Percentiles rank a stretch among this genome's conserved stretches.
phyloP scores from a whole-genome alignment of 2,329 filamentous ascomycete species.

The Cryphonectria nitschkei region DNA sequence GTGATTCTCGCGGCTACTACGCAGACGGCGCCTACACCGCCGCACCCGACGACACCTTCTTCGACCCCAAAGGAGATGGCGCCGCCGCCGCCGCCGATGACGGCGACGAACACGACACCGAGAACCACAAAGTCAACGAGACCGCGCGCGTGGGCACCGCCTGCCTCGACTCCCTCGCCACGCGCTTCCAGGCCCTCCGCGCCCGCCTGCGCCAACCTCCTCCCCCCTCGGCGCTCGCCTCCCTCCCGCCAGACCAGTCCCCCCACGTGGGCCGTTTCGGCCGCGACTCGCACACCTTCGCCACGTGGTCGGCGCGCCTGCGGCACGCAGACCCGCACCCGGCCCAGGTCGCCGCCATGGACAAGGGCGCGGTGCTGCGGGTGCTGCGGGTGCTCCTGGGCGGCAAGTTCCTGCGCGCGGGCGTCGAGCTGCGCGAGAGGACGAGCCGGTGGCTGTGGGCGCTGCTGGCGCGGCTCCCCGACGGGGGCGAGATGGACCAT shows the following conservation, averaged over 20 bases:
- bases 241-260: constrained; percentile 42
- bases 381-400: constrained; percentile 69
- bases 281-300: constrained; percentile 52
- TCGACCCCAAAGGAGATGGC: constrained; percentile 34
- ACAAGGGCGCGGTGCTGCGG: constrained; percentile 66
- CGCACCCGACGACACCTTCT: constrained; percentile 41
- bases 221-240: constrained; percentile 54
- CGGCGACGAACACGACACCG: constrained; percentile 36
- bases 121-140: constrained; percentile 34
- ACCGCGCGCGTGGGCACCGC: constrained; percentile 56
- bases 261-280: constrained; percentile 57
- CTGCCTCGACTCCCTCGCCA: constrained; percentile 69
- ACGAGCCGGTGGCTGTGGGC: constrained; percentile 87
- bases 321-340: constrained; percentile 59
- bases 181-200: constrained; percentile 69
- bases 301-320: constrained; percentile 57
- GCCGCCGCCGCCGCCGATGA: constrained; percentile 32
- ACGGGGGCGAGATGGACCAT: constrained; percentile 74
- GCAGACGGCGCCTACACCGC: constrained; percentile 80
- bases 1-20: constrained; percentile 68
- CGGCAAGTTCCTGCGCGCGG: constrained; percentile 64
- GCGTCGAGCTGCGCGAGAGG: constrained; percentile 62
- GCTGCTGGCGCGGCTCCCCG: constrained; percentile 74
- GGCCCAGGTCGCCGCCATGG: constrained; percentile 65
- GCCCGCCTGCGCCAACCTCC: constrained; percentile 59